Conservation (phyloP, 176 grass and related monocot genomes). For the Aegilops tauschii region DNA sequence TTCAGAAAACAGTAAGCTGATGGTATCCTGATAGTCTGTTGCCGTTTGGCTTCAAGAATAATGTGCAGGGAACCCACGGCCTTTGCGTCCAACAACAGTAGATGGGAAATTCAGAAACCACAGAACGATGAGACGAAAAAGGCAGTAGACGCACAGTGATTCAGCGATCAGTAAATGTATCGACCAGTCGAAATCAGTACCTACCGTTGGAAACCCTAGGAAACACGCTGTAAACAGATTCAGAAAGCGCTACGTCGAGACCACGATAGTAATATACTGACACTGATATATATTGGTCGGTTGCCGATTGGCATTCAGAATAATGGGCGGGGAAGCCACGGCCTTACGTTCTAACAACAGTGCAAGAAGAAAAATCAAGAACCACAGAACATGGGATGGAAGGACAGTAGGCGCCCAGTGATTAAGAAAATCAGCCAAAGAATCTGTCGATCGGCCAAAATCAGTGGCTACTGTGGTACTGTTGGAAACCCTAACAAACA, state of each 20-base stretch:
- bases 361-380: not conserved
- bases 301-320: conserved; percentile 3
- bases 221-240: conserved; percentile 20
- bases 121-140: not conserved
- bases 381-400: conserved; percentile 3
- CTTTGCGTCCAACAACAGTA: not conserved
- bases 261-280: not conserved
- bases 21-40: not conserved
- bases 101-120: not conserved
- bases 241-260: not conserved
- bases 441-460: not conserved
- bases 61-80: not conserved
- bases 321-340: not conserved
- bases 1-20: not conserved
- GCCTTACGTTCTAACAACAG: not conserved
- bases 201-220: not conserved
- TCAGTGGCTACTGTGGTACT: not conserved
- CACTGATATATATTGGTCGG: not conserved
- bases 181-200: not conserved
- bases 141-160: not conserved
- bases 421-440: not conserved
- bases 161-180: not conserved
- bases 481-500: conserved; percentile 16
- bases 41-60: not conserved
- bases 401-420: not conserved